Evolutionary conservation across 2,329 filamentous ascomycete genomes (phyloP), one percentile per base, ranked within the genome.

Genomic region (Venturia oleaginea): DNA sequence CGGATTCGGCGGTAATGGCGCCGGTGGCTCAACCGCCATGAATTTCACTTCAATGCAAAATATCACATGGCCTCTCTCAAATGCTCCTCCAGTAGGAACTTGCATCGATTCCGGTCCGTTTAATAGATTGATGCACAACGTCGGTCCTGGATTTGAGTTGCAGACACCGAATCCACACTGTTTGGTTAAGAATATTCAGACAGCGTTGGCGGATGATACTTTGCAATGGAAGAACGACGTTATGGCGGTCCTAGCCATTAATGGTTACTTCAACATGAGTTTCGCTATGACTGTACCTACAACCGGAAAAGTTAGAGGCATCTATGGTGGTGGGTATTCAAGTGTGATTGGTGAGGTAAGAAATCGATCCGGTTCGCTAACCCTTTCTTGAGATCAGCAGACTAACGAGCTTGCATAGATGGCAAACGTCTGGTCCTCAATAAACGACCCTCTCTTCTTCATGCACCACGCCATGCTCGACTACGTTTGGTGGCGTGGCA

Each of bases 401-500:
- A 11, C 17, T 59, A 13, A 42, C 13, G 13, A 19, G 5, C 1
- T 38, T 17, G 54, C 73, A 72, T 40, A 73, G 75, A 68, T 75
- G 74, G 65, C 72, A 71, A 27, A 71, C 75, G 19, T 73, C 72
- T 43, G 70, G 71, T 34, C 68, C 15, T 75, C 74, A 2, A 71
- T 72, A 55, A 69, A 68, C 24, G 63, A 76, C 68, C 71, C 72
- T 2, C 66, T 70, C 37, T 82, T 82, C 71, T 82, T 75, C 69
- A 72, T 79, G 32, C 79, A 81, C 67, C 80, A 82, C 65, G 74
- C 74, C 2, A 76, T 77, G 71, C 77, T 82, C 32, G 80, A 82
- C 67, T 73, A 79, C 2, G 69, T 75, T 2, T 83, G 75, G 72
- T 80, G 78, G 78, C 77, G 17, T 83, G 80, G 80, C 80, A 83